Conservation (phyloP, 768 basidiomycete species). For the Russula dissimulans region DNA sequence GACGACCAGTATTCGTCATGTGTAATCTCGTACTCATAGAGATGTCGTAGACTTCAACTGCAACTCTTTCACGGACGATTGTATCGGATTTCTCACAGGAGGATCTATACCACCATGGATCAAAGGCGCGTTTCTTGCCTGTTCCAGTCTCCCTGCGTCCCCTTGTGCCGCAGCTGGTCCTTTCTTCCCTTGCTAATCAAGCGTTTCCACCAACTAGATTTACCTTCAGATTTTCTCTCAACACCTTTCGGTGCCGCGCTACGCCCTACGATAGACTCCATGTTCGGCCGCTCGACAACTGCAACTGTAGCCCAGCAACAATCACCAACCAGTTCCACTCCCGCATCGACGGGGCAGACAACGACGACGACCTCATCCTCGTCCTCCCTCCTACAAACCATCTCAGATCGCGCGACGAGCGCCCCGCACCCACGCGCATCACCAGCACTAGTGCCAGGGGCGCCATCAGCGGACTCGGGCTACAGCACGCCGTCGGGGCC, state of each 20-base stretch:
- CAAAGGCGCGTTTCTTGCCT: constrained; percentile 42
- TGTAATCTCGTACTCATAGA: background rate
- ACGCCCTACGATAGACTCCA: constrained; percentile 83
- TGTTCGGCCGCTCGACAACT: constrained; percentile 45
- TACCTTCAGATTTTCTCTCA: constrained; percentile 77
- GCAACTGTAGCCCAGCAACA: background rate
- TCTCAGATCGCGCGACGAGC: constrained; percentile 41
- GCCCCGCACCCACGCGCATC: background rate
- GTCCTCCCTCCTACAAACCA: constrained; percentile 44
- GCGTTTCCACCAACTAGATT: constrained; percentile 33
- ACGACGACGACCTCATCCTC: constrained; percentile 17
- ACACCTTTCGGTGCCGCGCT: constrained; percentile 83
- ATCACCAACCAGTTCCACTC: background rate
- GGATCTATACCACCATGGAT: constrained; percentile 73
- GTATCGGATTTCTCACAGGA: constrained; percentile 80
- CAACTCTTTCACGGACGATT: constrained; percentile 89
- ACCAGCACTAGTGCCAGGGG: constrained; percentile 4
- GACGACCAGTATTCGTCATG: background rate
- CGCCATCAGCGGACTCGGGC: constrained; percentile 12
- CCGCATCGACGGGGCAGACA: background rate
- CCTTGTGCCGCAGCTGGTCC: no score
- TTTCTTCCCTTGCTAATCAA: background rate
- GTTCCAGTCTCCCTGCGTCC: no score
- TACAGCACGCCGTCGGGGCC: constrained; percentile 37
- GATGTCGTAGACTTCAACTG: constrained; percentile 75